These are phyloP conservation scores for Canna indica DNA, from an alignment of 176 grass and related monocot genomes.

Conservation along the genomic window DNA sequence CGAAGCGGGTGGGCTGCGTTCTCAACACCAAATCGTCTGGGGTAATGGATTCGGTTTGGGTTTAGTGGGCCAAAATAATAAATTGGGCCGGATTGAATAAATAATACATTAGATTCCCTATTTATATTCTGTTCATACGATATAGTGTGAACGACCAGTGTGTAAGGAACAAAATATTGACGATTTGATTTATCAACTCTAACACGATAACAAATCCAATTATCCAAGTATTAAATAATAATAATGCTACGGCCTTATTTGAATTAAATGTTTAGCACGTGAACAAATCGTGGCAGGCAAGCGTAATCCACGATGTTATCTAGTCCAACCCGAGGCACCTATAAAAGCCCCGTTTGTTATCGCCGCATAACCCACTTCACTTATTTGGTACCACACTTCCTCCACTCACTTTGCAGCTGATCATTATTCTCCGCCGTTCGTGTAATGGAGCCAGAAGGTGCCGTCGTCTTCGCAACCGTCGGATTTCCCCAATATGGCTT, in stretches of 20 bases:
- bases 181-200: not conserved
- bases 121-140: not conserved
- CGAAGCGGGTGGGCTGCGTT: no score
- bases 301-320: no score
- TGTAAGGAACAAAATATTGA: not conserved
- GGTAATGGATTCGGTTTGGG: no score
- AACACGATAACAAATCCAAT: no score
- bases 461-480: constrained; percentile 48
- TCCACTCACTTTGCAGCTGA: no score
- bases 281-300: no score
- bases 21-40: no score
- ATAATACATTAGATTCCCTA: not conserved
- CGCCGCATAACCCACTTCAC: not conserved
- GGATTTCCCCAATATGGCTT: constrained; percentile 67
- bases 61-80: not conserved
- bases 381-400: no score
- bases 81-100: not conserved
- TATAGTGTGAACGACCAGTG: not conserved
- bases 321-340: no score
- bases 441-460: constrained; percentile 66
- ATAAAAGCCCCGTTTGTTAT: not conserved
- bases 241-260: no score
- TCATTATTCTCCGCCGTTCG: not conserved
- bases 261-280: no score
- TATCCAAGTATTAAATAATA: no score